Evolutionary conservation across 495 filamentous ascomycete genomes (phyloP), one percentile per base, ranked within the genome.

Genomic region (Hyaloscypha finlandica): DNA sequence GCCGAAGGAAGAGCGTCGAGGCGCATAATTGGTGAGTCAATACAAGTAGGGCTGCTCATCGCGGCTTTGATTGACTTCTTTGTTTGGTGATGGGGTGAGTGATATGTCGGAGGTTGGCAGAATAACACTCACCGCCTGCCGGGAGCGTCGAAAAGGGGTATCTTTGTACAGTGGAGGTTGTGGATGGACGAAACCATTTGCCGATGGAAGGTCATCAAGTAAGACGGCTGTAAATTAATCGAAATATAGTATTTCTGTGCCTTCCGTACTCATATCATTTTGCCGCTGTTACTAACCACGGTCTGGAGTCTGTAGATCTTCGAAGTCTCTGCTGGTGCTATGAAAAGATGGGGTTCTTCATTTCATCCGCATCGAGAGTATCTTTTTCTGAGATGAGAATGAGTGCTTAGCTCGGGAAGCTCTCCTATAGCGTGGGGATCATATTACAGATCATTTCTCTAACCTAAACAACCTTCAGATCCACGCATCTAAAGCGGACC

Each of bases 1-100:
- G 22, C 22, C 30, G 53, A 32, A 11, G 30, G 20, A 25, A 6
- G 22, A 25, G 6, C 11, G 5, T 56, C 6, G 53, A 56, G 53
- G 53, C 22, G 22, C 9, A 30, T 56, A 33, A 71, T 68, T 71
- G 69, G 69, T 31, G 45, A 56, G 8, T 29, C 53, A 5, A n/a
- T 11, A n/a, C n/a, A n/a, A n/a, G n/a, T n/a, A 14, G 16, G 19
- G 22, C 8, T 9, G 30, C 22, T 56, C 22, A 29, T 29, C 8
- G 22, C 30, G 22, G 22, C 53, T 32, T 30, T 56, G 8, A 32
- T 29, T 56, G 3, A 8, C 30, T 56, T 8, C 53, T 56, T 56
- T 6, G 53, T 56, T 56, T 56, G n/a, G 0, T 25, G 20, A 11
- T 53, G 22, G 30, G 22, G 19, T 56, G 53, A 29, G 22, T 56